phyloP scores from a whole-genome alignment of 2,329 filamentous ascomycete genomes.

The Botryosphaeria dothidea region DNA sequence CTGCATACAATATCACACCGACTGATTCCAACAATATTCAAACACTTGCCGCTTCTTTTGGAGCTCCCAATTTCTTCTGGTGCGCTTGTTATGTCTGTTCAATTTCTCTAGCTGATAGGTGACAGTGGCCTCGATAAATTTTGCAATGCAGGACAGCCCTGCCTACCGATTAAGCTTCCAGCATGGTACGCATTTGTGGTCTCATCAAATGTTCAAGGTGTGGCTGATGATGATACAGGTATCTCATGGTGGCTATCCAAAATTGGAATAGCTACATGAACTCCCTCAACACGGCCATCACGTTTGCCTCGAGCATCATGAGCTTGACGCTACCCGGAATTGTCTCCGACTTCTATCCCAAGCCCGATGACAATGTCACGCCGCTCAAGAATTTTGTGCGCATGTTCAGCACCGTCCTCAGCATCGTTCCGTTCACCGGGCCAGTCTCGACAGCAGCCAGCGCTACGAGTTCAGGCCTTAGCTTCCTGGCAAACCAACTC shows the following conservation, averaged over 20 bases:
- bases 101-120: not conserved
- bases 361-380: not conserved
- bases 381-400: not conserved
- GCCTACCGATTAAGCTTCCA: not conserved
- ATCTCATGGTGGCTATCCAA: not conserved
- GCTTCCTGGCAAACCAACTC: not conserved
- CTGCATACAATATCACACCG: not conserved
- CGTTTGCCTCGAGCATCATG: not conserved
- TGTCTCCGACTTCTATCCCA: not conserved
- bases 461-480: not conserved
- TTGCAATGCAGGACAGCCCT: not conserved
- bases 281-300: not conserved
- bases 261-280: constrained; percentile 7
- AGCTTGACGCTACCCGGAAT: not conserved
- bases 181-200: not conserved
- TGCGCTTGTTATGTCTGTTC: not conserved
- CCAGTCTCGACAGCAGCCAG: not conserved
- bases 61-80: not conserved
- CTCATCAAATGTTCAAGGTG: not conserved
- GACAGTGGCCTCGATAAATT: not conserved
- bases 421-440: not conserved
- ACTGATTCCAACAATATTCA: not conserved
- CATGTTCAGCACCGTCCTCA: not conserved
- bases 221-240: not conserved
- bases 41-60: not conserved